Percentiles rank a stretch among this genome's conserved stretches.
Evolutionary conservation across 2,329 filamentous ascomycete species (phyloP).

Genomic region (Neobulgaria alba): DNA sequence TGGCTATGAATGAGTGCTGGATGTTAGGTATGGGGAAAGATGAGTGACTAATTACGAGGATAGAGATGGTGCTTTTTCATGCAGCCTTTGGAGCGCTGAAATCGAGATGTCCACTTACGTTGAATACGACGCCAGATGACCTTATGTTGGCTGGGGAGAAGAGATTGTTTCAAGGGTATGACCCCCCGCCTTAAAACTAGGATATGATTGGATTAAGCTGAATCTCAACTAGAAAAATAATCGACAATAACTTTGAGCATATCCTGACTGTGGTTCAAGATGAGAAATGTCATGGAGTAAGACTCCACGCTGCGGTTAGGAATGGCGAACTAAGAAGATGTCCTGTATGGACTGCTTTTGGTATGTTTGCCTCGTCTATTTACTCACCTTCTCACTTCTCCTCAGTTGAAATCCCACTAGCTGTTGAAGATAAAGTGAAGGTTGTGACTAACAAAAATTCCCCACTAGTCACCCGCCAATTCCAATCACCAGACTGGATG

Average conservation of each 20-base stretch:
- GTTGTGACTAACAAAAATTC: too few relatives aligned
- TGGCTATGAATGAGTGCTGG: too few relatives aligned
- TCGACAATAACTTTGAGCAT: slow-evolving; percentile 46
- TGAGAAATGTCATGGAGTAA: slow-evolving; percentile 36
- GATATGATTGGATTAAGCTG: background rate
- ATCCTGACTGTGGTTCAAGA: slow-evolving; percentile 47
- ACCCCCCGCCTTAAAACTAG: background rate
- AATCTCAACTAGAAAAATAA: slow-evolving; percentile 38
- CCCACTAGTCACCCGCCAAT: slow-evolving; percentile 49
- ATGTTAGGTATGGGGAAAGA: background rate
- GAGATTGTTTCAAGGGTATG: slow-evolving; percentile 47
- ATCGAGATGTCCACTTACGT: slow-evolving; percentile 37
- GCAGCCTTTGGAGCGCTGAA: slow-evolving; percentile 50
- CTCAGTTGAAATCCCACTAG: too few relatives aligned
- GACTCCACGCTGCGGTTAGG: slow-evolving; percentile 48
- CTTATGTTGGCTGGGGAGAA: slow-evolving; percentile 40
- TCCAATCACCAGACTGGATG: slow-evolving; percentile 41
- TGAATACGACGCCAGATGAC: slow-evolving; percentile 38
- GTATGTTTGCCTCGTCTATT: slow-evolving; percentile 31
- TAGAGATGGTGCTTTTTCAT: slow-evolving; percentile 53
- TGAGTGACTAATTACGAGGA: background rate
- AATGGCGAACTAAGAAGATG: slow-evolving; percentile 45
- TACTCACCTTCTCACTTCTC: background rate
- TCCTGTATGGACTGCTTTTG: slow-evolving; percentile 57
- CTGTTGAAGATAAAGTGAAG: too few relatives aligned